A percentile compares a stretch with the other conserved stretches of the same genome.
phyloP scores from a whole-genome alignment of 805 yeast genomes.

The Metschnikowia gelsemii region DNA sequence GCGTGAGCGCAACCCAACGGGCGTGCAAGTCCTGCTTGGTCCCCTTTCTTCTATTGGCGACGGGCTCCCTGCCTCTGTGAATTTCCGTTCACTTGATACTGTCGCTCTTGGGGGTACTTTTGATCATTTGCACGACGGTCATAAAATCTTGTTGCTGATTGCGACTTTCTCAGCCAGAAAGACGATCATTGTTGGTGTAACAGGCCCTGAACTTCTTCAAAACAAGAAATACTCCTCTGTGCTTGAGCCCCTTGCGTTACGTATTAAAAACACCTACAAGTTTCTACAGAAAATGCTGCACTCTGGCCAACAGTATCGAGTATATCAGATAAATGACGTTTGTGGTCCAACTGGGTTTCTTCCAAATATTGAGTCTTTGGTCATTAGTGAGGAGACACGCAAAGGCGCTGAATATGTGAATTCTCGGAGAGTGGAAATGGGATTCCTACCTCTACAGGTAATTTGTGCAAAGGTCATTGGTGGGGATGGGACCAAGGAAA shows the following conservation, averaged over 20 bases:
- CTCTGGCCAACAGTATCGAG: constrained; percentile 48
- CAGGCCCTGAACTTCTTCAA: constrained; percentile 67
- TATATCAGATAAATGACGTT: constrained; percentile 71
- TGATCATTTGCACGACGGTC: constrained; percentile 96
- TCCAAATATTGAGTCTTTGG: constrained; percentile 70
- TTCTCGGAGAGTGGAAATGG: constrained; percentile 54
- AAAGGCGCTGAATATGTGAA: constrained; percentile 77
- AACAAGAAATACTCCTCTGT: constrained; percentile 73
- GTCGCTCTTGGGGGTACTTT: constrained; percentile 93
- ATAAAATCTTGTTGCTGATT: constrained; percentile 75
- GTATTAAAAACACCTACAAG: constrained; percentile 46
- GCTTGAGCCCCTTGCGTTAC: constrained; percentile 54
- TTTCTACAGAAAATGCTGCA: constrained; percentile 50
- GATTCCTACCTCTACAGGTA: constrained; percentile 48
- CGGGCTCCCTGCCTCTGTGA: neutral
- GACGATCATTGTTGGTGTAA: constrained; percentile 74
- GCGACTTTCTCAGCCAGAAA: constrained; percentile 59
- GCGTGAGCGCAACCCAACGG: neutral
- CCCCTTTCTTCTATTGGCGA: neutral
- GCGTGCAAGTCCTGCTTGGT: neutral
- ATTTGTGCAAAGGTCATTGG: constrained; percentile 57
- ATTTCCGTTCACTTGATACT: constrained; percentile 1
- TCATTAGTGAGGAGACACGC: constrained; percentile 77
- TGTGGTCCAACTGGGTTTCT: constrained; percentile 92
- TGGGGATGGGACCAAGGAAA: constrained; percentile 43